Base-by-base conservation (phyloP, 2,329 filamentous ascomycete genomes). In the Anthostomella pinea region DNA sequence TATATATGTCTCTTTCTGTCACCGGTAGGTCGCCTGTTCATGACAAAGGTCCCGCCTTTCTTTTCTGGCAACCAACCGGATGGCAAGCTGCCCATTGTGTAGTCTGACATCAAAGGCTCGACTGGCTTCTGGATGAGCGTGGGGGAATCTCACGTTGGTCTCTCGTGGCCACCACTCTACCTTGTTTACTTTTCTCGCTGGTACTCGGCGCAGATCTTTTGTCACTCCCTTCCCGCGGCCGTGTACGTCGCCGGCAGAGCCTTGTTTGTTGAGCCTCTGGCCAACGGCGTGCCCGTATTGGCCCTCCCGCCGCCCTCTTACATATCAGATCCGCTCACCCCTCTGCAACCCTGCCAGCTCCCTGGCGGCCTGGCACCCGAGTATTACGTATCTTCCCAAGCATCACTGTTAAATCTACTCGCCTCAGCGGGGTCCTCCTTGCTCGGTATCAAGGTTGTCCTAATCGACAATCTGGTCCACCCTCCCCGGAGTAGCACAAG, bases 401-500 rank as follows among this genome's bases (percentile, higher is more conserved):
- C 13, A 13, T 27, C n/a, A 15, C 25, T 15, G 17, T 27, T 27
- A 44, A 46, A 42, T 37, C 32, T 37, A 39, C 39, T 38, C 19
- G 28, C 24, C 17, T 26, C 20, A 46, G 43, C 47, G 31, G 30
- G 34, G 41, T 43, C 22, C 48, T 43, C 49, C 35, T 46, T 38
- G 35, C 39, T 48, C 39, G 43, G 45, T 46, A 43, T 41, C 47
- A 28, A 41, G 40, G 30, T 46, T 38, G 28, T 43, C 35, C 43
- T 41, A 52, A 57, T 55, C 55, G 45, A 54, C 53, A 52, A 30
- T 20, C 42, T 46, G 46, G 45, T 41, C 44, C 44, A 48, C 46
- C 40, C 43, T 39, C 19, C 32, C 46, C 41, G 45, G 37, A 42
- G 43, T 36, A 46, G 45, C 42, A 47, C 47, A 49, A 43, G 39